Evolutionary conservation across 352 stramenopile genomes (phyloP).

Genomic region (Phytopythium litorale): DNA sequence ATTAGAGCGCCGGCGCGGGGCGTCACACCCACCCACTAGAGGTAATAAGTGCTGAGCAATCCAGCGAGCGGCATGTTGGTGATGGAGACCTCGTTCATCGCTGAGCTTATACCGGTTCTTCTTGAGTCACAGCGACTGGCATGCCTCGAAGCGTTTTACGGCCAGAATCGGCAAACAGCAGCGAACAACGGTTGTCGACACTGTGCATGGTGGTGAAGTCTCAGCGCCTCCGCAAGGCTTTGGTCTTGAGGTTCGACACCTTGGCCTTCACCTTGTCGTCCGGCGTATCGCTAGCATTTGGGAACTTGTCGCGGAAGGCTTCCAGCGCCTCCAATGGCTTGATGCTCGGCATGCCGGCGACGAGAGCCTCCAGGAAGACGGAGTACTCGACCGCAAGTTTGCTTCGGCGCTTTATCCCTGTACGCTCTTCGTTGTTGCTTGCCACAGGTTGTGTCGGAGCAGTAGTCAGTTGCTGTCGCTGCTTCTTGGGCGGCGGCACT

Average conservation of each 20-base stretch:
- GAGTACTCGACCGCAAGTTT: background rate
- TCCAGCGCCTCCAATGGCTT: slow-evolving; percentile 6
- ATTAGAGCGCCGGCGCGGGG: slow-evolving; percentile 28
- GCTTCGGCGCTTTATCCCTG: background rate
- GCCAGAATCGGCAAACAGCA: background rate
- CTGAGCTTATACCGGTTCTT: background rate
- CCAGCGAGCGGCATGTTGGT: background rate
- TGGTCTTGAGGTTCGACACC: slow-evolving; percentile 8
- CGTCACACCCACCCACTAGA: background rate
- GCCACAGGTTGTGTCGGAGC: background rate
- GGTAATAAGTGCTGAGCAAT: background rate
- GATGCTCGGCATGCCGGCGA: background rate
- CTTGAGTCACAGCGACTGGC: background rate
- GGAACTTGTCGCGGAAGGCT: slow-evolving; percentile 2
- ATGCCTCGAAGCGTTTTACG: background rate
- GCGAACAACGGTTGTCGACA: background rate
- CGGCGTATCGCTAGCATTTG: background rate
- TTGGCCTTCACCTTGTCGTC: slow-evolving; percentile 6
- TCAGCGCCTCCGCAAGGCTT: background rate
- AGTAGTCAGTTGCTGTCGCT: background rate
- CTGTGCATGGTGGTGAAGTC: background rate
- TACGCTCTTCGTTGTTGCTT: background rate
- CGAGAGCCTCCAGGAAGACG: background rate
- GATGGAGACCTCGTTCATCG: background rate
- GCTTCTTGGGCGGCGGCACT: background rate